Conservation (phyloP, 192 early-diverging fungal genomes). For the Borealophlyctis nickersoniae region DNA sequence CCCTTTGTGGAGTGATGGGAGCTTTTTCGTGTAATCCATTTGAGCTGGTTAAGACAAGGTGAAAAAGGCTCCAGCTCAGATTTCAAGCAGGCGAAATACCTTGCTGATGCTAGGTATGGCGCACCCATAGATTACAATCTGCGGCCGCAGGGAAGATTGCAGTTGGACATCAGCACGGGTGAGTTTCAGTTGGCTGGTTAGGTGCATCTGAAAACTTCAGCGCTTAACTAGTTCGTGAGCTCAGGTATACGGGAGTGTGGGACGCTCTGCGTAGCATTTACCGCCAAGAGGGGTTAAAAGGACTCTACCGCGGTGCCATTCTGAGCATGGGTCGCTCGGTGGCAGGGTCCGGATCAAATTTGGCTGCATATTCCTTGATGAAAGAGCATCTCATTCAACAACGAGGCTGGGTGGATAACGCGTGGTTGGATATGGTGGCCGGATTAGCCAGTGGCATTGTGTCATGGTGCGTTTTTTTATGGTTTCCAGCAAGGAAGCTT, state of each 20-base stretch:
- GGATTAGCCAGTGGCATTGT: conserved; percentile 59
- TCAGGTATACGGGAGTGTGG: conserved; percentile 53
- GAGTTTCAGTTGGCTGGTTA: not conserved
- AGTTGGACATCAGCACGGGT: conserved; percentile 66
- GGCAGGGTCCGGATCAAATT: conserved; percentile 64
- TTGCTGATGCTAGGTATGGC: no score
- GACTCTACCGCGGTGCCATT: conserved; percentile 68
- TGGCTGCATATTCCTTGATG: conserved; percentile 64
- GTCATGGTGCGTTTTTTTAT: conserved; percentile 29
- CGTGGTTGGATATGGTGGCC: conserved; percentile 64
- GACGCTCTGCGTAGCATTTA: conserved; percentile 55
- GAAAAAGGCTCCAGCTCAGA: no score
- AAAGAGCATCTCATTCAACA: conserved; percentile 63
- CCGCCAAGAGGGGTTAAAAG: conserved; percentile 50
- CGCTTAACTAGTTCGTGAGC: not conserved
- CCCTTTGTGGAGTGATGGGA: conserved; percentile 71
- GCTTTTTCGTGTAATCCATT: conserved; percentile 73
- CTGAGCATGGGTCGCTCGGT: conserved; percentile 65
- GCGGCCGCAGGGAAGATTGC: conserved; percentile 49
- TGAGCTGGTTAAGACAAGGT: conserved; percentile 69
- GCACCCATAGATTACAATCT: conserved; percentile 50
- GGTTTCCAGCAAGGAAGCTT: not conserved
- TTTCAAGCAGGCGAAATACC: no score
- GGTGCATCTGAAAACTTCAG: not conserved
- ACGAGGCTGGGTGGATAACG: conserved; percentile 56